A percentile compares a stretch with the other conserved stretches of the same genome.
Evolutionary conservation across 805 yeast species (phyloP).

Genomic region (Barnettozyma botsteinii): DNA sequence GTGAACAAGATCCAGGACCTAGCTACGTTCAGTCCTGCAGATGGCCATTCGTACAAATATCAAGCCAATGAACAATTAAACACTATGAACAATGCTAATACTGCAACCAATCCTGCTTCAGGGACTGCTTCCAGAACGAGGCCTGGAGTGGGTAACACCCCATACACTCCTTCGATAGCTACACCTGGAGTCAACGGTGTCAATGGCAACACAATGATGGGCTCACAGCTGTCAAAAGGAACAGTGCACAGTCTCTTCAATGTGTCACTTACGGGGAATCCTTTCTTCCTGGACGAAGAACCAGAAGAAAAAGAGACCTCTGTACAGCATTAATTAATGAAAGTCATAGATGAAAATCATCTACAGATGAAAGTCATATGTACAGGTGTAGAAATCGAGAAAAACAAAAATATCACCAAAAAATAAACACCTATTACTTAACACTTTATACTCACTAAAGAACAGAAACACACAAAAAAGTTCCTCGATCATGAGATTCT

Average conservation of each 20-base stretch:
- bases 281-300: slow-evolving; percentile 17
- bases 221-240: slow-evolving; percentile 10
- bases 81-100: neutral
- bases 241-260: slow-evolving; percentile 24
- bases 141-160: slow-evolving; percentile 23
- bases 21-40: slow-evolving; percentile 53
- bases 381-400: too few relatives aligned
- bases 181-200: slow-evolving; percentile 6
- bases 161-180: slow-evolving; percentile 23
- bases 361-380: too few relatives aligned
- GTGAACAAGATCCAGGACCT: slow-evolving; percentile 40
- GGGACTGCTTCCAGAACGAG: slow-evolving; percentile 13
- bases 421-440: neutral
- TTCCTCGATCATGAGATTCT: slow-evolving; percentile 1
- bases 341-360: too few relatives aligned
- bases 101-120: slow-evolving; percentile 2
- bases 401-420: neutral
- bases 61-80: neutral
- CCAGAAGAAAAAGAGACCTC: slow-evolving; percentile 1
- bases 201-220: neutral
- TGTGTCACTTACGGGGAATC: slow-evolving; percentile 20
- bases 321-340: too few relatives aligned
- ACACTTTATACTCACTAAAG: neutral
- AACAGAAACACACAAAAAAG: too few relatives aligned
- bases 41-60: slow-evolving; percentile 47